Percentiles rank a stretch among this genome's conserved stretches.
These are phyloP conservation scores for Besnoitia besnoiti DNA, from an alignment of 169 alveolate genomes.

Conservation along the genomic window DNA sequence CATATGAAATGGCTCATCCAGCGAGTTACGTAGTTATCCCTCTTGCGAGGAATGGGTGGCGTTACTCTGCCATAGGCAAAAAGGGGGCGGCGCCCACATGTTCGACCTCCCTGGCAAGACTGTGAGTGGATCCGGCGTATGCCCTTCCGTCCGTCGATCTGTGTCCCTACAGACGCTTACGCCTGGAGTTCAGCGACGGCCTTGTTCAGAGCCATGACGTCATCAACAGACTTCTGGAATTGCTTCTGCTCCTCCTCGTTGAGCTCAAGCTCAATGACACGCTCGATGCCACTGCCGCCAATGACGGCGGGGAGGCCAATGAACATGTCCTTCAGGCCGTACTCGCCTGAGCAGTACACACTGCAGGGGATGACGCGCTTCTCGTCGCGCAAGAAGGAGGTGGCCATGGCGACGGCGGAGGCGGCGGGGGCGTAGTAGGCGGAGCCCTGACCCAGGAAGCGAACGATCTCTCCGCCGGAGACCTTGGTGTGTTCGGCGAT, in stretches of 20 bases:
- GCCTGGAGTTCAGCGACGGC: slow-evolving; percentile 41
- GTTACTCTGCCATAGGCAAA: too few species aligned
- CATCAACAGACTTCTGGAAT: slow-evolving; percentile 54
- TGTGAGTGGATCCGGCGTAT: too few species aligned
- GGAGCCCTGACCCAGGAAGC: slow-evolving; percentile 75
- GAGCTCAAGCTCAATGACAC: slow-evolving; percentile 73
- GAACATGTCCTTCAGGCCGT: slow-evolving; percentile 78
- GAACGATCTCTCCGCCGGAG: slow-evolving; percentile 80
- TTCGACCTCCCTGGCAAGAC: too few species aligned
- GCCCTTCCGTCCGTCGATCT: too few species aligned
- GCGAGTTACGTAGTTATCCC: too few species aligned
- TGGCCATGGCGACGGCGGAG: slow-evolving; percentile 77
- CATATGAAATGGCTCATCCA: too few species aligned
- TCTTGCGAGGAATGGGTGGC: too few species aligned
- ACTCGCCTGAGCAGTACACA: slow-evolving; percentile 75
- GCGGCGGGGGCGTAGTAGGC: slow-evolving; percentile 83
- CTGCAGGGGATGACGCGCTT: slow-evolving; percentile 79
- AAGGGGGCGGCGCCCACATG: too few species aligned
- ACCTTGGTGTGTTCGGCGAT: slow-evolving; percentile 75
- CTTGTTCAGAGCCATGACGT: slow-evolving; percentile 41
- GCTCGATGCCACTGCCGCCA: slow-evolving; percentile 78
- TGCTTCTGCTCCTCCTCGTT: slow-evolving; percentile 55
- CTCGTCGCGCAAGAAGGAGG: slow-evolving; percentile 76
- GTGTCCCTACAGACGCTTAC: background rate
- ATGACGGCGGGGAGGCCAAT: slow-evolving; percentile 80